phyloP scores from a whole-genome alignment of 1,284 basidiomycete species.

The Gymnopus androsaceus region DNA sequence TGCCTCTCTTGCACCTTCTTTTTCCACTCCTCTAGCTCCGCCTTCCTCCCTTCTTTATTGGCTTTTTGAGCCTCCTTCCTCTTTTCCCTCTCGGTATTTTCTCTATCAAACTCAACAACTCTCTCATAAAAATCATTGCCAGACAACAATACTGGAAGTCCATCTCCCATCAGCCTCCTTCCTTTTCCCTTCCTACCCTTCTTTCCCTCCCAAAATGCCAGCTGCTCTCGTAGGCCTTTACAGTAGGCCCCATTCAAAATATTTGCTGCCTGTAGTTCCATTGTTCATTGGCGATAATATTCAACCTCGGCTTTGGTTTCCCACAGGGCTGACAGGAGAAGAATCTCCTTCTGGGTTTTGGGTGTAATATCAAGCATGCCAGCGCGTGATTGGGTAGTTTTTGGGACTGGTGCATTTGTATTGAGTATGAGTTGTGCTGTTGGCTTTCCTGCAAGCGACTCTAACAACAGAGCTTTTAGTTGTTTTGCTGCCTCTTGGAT shows the following conservation, averaged over 20 bases:
- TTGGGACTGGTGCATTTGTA: not conserved
- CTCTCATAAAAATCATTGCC: slow-evolving; percentile 2
- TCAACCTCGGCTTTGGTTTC: not conserved
- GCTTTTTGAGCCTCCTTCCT: not conserved
- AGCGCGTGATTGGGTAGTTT: not conserved
- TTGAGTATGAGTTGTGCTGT: not conserved
- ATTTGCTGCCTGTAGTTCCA: not conserved
- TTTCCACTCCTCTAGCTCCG: not conserved
- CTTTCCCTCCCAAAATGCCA: not conserved
- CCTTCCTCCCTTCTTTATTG: not conserved
- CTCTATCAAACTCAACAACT: slow-evolving; percentile 6
- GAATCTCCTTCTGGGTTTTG: not conserved
- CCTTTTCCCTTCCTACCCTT: not conserved
- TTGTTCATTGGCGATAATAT: not conserved
- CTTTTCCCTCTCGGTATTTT: not conserved
- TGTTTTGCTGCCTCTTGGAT: not conserved
- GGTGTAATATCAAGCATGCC: not conserved
- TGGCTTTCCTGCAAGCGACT: not conserved
- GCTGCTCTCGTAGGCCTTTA: not conserved
- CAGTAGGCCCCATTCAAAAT: not conserved
- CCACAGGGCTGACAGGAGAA: not conserved
- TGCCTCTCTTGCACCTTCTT: not conserved
- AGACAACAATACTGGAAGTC: not conserved
- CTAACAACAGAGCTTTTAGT: not conserved
- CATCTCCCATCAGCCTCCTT: not conserved